phyloP scores from a whole-genome alignment of 192 early-diverging fungal genomes.

The Backusella liffmaniae region DNA sequence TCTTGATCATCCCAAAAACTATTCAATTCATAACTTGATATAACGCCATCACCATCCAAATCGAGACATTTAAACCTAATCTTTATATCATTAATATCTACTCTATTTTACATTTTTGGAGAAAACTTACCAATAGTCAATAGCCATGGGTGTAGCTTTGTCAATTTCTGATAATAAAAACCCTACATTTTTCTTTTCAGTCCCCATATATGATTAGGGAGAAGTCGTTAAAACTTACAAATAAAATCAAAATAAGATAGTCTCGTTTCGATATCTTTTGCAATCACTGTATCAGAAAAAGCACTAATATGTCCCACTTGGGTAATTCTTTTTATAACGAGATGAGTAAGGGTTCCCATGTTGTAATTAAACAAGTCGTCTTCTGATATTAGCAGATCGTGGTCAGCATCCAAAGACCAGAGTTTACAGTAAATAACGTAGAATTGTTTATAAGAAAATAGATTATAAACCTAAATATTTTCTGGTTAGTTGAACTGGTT shows the following conservation, averaged over 20 bases:
- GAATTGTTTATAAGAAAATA: constrained; percentile 97
- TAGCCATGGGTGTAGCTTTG: constrained; percentile 30
- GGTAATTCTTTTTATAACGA: neutral
- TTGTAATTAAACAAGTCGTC: constrained; percentile 75
- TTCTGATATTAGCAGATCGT: constrained; percentile 74
- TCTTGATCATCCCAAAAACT: constrained; percentile 88
- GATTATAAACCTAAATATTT: constrained; percentile 61
- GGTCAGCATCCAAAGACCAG: constrained; percentile 91
- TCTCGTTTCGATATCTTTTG: neutral
- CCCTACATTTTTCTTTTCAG: constrained; percentile 23
- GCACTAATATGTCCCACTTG: neutral
- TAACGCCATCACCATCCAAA: constrained; percentile 82
- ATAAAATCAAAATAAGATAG: constrained; percentile 42
- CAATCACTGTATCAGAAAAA: neutral
- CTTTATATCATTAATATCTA: neutral
- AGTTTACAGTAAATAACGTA: constrained; percentile 98
- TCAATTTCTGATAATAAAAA: constrained; percentile 39
- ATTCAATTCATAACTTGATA: constrained; percentile 84
- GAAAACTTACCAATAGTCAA: constrained; percentile 36
- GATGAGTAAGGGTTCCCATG: constrained; percentile 61
- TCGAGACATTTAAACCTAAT: constrained; percentile 96
- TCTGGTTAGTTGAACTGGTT: too few relatives aligned
- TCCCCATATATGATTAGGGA: neutral
- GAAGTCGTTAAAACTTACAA: constrained; percentile 21
- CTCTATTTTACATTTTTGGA: neutral